phyloP scores from a whole-genome alignment of 2,329 filamentous ascomycete genomes.

The Talaromyces sp. region DNA sequence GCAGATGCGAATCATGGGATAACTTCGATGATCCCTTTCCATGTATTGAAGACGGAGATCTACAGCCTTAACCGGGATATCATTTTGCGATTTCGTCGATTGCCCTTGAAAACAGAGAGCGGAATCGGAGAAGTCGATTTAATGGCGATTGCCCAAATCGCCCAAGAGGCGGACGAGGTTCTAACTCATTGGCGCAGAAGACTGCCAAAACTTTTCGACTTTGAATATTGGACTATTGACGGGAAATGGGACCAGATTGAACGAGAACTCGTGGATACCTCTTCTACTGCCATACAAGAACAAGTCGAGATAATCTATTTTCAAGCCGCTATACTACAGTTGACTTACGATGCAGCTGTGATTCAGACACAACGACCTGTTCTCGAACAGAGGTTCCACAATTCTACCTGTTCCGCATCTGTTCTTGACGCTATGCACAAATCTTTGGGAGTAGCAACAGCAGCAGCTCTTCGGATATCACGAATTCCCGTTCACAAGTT shows the following conservation, averaged over 20 bases:
- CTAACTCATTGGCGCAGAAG: background rate
- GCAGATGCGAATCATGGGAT: background rate
- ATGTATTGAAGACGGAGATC: constrained; percentile 21
- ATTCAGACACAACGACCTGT: constrained; percentile 20
- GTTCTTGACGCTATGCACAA: constrained; percentile 9
- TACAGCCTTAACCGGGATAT: constrained; percentile 23
- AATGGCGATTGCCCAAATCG: constrained; percentile 6
- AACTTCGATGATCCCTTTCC: constrained; percentile 19
- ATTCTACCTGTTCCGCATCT: background rate
- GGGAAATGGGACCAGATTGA: background rate
- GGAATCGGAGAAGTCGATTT: constrained; percentile 8
- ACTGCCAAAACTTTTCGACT: background rate
- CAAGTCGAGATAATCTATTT: constrained; percentile 10
- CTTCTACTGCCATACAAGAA: background rate
- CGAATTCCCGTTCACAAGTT: constrained; percentile 20
- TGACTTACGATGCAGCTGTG: constrained; percentile 20
- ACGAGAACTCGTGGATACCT: background rate
- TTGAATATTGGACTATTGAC: background rate
- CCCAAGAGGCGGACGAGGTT: background rate
- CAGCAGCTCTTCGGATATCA: constrained; percentile 25
- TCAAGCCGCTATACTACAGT: constrained; percentile 17
- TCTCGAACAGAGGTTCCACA: constrained; percentile 15
- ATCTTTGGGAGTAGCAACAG: constrained; percentile 15
- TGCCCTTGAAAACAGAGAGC: constrained; percentile 9
- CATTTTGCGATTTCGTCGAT: constrained; percentile 20